Conservation (phyloP, 768 basidiomycete genomes). For the Trametes cinnabarina region DNA sequence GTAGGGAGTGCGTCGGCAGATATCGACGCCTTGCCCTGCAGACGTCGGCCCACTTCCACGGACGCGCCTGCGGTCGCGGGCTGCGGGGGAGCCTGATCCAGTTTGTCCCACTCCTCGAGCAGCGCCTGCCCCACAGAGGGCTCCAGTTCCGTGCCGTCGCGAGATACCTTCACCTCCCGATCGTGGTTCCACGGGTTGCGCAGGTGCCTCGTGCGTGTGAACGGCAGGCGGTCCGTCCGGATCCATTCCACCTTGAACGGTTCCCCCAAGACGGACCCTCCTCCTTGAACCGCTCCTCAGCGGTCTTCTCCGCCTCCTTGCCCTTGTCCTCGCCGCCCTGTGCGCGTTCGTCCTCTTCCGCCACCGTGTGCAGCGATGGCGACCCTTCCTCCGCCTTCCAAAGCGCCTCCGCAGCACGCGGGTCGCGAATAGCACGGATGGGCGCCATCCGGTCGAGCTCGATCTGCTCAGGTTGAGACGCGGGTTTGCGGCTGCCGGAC, state of each 20-base stretch:
- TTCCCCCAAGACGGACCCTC: slow-evolving; percentile 58
- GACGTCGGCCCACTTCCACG: slow-evolving; percentile 12
- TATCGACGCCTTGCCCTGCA: slow-evolving; percentile 15
- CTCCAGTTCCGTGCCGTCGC: slow-evolving; percentile 92
- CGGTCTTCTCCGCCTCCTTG: slow-evolving; percentile 18
- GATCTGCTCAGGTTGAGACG: slow-evolving; percentile 28
- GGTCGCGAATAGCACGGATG: slow-evolving; percentile 32
- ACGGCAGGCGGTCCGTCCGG: slow-evolving; percentile 66
- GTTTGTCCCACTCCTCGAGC: slow-evolving; percentile 63
- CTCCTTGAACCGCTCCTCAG: slow-evolving; percentile 14
- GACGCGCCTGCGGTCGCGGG: slow-evolving; percentile 1
- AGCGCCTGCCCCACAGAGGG: slow-evolving; percentile 67
- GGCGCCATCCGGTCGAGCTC: slow-evolving; percentile 43
- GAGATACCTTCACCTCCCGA: slow-evolving; percentile 74
- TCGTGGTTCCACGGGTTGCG: slow-evolving; percentile 94
- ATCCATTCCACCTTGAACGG: slow-evolving; percentile 86
- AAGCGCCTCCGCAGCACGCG: background rate
- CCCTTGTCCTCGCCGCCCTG: slow-evolving; percentile 13
- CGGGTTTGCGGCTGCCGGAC: background rate
- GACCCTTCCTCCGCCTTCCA: slow-evolving; percentile 9
- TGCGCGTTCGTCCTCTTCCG: slow-evolving; percentile 26
- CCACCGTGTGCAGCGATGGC: slow-evolving; percentile 14
- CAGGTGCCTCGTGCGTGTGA: slow-evolving; percentile 71
- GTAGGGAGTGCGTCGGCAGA: slow-evolving; percentile 8
- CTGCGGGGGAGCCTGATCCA: slow-evolving; percentile 20